Conservation (phyloP, 495 filamentous ascomycete genomes). For the Emericellopsis terricola region DNA sequence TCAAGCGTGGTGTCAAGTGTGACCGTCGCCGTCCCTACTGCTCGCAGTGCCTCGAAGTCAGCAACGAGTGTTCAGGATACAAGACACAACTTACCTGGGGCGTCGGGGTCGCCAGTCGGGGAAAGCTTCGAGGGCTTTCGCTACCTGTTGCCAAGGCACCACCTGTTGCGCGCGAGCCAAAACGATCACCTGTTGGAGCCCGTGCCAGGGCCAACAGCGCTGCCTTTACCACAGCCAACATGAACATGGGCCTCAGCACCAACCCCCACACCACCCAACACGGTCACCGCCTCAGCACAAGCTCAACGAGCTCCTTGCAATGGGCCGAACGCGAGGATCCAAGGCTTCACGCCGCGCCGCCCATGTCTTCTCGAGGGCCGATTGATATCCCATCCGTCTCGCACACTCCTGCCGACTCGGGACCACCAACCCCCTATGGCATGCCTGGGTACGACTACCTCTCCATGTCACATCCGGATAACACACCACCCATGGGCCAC, state of each 20-base stretch:
- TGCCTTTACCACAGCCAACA: constrained; percentile 8
- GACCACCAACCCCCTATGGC: constrained; percentile 2
- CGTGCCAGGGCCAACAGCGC: constrained; percentile 19
- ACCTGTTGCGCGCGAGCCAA: constrained; percentile 27
- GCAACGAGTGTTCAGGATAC: constrained; percentile 91
- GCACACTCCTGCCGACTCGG: not conserved
- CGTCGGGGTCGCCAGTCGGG: constrained; percentile 87
- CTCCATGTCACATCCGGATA: constrained; percentile 5
- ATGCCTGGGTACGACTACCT: constrained; percentile 3
- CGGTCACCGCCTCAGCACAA: constrained; percentile 7
- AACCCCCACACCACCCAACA: constrained; percentile 14
- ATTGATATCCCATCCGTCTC: constrained; percentile 2
- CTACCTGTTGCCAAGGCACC: constrained; percentile 64
- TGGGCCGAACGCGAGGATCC: not conserved
- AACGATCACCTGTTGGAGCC: constrained; percentile 22
- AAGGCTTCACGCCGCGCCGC: not conserved
- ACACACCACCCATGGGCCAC: constrained; percentile 3
- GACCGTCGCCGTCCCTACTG: constrained; percentile 91
- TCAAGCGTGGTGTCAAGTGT: constrained; percentile 65
- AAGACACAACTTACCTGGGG: constrained; percentile 97
- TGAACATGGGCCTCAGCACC: constrained; percentile 14
- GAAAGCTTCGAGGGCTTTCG: constrained; percentile 80
- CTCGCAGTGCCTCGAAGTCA: constrained; percentile 78
- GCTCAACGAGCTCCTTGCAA: not conserved
- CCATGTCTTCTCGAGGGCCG: not conserved